Conservation (phyloP, 2,329 filamentous ascomycete genomes). For the Helotiales sp. region DNA sequence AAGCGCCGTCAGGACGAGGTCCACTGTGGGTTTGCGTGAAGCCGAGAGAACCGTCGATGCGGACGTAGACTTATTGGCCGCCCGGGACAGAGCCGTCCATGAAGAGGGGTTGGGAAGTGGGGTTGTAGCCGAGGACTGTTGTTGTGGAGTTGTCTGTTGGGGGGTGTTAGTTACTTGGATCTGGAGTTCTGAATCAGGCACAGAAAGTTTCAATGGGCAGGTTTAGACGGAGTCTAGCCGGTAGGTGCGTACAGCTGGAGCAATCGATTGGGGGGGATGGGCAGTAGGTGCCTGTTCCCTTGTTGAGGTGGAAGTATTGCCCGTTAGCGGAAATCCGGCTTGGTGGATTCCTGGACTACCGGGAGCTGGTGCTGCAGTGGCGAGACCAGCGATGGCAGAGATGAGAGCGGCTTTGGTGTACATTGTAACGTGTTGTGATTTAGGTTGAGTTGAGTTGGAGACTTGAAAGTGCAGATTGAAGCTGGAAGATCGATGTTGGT, state of each 20-base stretch:
- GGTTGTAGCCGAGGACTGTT: constrained; percentile 21
- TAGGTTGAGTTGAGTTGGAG: constrained; percentile 2
- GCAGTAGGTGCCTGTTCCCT: constrained; percentile 27
- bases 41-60: constrained; percentile 40
- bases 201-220: no score
- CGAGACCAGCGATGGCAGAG: constrained; percentile 24
- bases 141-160: not conserved
- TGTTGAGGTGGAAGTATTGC: constrained; percentile 27
- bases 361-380: constrained; percentile 21
- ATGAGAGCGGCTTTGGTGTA: constrained; percentile 27
- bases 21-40: constrained; percentile 45
- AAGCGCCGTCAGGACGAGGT: constrained; percentile 42
- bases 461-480: not conserved
- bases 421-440: constrained; percentile 23
- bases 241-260: constrained; percentile 8
- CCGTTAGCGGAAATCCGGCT: constrained; percentile 25
- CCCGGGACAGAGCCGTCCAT: constrained; percentile 22
- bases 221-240: no score
- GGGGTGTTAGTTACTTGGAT: no score
- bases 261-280: constrained; percentile 18
- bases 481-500: not conserved
- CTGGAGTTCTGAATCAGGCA: no score
- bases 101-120: not conserved
- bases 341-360: no score
- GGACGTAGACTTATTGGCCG: constrained; percentile 41